Conservation (phyloP, 1,284 basidiomycete genomes). For the Tilletia horrida region DNA sequence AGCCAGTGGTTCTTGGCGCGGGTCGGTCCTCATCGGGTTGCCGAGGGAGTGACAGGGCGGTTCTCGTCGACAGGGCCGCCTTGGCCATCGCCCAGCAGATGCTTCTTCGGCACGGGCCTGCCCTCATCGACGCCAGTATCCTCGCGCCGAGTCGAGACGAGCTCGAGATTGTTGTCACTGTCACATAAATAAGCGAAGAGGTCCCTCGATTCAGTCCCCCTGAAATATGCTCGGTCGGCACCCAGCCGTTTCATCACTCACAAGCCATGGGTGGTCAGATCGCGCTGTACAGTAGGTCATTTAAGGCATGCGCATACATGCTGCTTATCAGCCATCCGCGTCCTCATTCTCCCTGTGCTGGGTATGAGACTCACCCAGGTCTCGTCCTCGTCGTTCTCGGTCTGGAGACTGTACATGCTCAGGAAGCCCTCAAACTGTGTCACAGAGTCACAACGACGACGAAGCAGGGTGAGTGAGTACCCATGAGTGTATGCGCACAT, state of each 20-base stretch:
- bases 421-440: slow-evolving; percentile 8
- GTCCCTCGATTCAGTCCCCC: too few relatives aligned
- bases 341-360: too few relatives aligned
- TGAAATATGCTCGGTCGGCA: too few relatives aligned
- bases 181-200: not conserved
- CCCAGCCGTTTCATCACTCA: not conserved
- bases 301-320: too few relatives aligned
- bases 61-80: slow-evolving; percentile 1
- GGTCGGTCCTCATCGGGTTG: too few relatives aligned
- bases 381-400: slow-evolving; percentile 7
- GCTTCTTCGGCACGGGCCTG: slow-evolving; percentile 2
- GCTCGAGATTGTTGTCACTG: slow-evolving; percentile 1
- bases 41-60: not conserved
- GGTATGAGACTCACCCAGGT: not conserved
- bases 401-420: slow-evolving; percentile 13
- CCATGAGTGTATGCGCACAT: too few relatives aligned
- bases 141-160: slow-evolving; percentile 5
- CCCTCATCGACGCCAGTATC: slow-evolving; percentile 3
- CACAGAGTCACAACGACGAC: too few relatives aligned
- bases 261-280: slow-evolving; percentile 7
- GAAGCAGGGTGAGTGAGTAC: too few relatives aligned
- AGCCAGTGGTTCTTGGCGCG: too few relatives aligned
- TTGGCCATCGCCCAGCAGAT: not conserved
- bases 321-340: too few relatives aligned
- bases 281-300: not conserved